Percentiles rank a stretch among this genome's conserved stretches.
Evolutionary conservation across 805 yeast species (phyloP).

Genomic region (Ogataea pignaliae): DNA sequence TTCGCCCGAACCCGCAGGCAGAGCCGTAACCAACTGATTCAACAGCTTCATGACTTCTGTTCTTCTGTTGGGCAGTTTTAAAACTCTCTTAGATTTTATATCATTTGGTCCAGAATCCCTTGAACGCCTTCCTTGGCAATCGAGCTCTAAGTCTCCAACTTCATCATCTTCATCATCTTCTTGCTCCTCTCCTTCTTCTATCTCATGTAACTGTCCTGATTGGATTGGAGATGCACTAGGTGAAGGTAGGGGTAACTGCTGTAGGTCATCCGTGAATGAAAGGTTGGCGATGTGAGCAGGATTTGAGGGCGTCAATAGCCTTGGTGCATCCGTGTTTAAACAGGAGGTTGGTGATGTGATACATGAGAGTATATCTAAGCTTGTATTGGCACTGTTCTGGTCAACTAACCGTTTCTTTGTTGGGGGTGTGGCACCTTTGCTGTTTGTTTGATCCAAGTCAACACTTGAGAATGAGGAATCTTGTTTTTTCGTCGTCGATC

Average conservation of each 20-base stretch:
- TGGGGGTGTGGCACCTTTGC: constrained; percentile 16
- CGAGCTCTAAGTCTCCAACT: not conserved
- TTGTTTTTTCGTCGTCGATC: constrained; percentile 3
- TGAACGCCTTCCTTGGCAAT: constrained; percentile 1
- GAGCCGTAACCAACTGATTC: constrained; percentile 30
- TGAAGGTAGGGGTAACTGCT: constrained; percentile 60
- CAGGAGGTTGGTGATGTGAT: constrained; percentile 16
- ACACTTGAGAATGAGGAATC: constrained; percentile 5
- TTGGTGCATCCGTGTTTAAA: constrained; percentile 10
- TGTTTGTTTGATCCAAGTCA: not conserved
- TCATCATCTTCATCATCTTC: constrained; percentile 18
- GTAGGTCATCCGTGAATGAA: constrained; percentile 20
- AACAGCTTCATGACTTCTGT: constrained; percentile 38
- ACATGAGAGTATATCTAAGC: not conserved
- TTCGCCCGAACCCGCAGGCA: constrained; percentile 45
- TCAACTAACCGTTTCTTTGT: constrained; percentile 19
- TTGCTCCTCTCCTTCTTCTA: constrained; percentile 1
- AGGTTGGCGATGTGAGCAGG: constrained; percentile 3
- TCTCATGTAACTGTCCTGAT: constrained; percentile 21
- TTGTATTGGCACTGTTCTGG: not conserved
- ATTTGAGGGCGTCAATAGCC: constrained; percentile 11
- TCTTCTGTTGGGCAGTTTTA: constrained; percentile 20
- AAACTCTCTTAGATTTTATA: no score
- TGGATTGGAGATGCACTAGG: constrained; percentile 62
- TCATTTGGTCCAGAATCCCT: not conserved